Conservation (phyloP, 1,284 basidiomycete genomes). For the Nidula niveotomentosa region DNA sequence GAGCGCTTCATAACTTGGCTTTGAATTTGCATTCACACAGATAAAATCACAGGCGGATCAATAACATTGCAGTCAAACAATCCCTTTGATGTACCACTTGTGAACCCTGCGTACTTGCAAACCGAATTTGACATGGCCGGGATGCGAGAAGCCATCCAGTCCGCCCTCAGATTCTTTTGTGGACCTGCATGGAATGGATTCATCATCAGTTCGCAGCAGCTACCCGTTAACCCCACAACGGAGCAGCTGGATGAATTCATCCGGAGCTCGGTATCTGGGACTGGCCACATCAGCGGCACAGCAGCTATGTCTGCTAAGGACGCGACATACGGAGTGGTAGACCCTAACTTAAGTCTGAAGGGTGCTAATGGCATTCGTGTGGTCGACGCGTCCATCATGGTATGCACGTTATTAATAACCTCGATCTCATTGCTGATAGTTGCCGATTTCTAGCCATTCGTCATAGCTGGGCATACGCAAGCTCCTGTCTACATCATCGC, state of each 20-base stretch:
- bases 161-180: neutral
- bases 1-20: neutral
- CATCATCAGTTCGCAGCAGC: neutral
- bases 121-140: neutral
- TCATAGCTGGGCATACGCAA: neutral
- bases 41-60: slow-evolving; percentile 23
- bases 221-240: neutral
- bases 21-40: neutral
- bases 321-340: slow-evolving; percentile 9
- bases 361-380: slow-evolving; percentile 9
- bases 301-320: slow-evolving; percentile 7
- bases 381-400: slow-evolving; percentile 13
- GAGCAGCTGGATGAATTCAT: neutral
- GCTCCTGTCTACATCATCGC: neutral
- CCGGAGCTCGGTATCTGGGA: neutral
- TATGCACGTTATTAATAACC: neutral
- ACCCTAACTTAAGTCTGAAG: slow-evolving; percentile 13
- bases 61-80: slow-evolving; percentile 10
- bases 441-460: neutral
- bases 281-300: slow-evolving; percentile 4
- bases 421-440: neutral
- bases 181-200: neutral
- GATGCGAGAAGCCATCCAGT: neutral
- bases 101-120: slow-evolving; percentile 9
- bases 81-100: neutral